Percentiles rank a stretch among this genome's conserved stretches.
Conservation (phyloP, 2,329 filamentous ascomycete genomes). For the Penicillium sp. region DNA sequence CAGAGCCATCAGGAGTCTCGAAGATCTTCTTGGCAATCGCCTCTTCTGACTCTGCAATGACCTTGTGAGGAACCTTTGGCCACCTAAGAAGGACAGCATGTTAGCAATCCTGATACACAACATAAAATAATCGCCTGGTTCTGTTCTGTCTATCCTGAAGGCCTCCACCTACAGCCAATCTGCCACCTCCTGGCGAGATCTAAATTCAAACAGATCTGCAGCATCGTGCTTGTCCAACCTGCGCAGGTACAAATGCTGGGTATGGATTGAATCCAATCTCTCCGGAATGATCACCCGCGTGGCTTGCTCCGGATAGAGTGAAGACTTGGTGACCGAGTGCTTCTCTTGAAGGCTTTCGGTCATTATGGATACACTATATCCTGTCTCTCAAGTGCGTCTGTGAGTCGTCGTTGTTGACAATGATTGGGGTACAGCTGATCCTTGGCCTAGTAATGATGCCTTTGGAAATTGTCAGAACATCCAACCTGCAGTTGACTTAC, state of each 20-base stretch:
- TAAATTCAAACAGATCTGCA: conserved; percentile 18
- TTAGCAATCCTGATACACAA: no score
- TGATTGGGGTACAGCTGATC: no score
- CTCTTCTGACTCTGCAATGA: conserved; percentile 14
- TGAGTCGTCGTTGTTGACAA: no score
- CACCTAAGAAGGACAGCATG: conserved; percentile 1
- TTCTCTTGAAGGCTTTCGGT: not conserved
- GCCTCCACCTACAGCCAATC: conserved; percentile 21
- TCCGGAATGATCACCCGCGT: conserved; percentile 12
- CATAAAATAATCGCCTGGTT: not conserved
- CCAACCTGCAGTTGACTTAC: no score
- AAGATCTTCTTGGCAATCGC: conserved; percentile 12
- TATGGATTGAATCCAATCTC: conserved; percentile 5
- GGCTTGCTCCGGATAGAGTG: conserved; percentile 11
- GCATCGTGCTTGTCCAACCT: conserved; percentile 16
- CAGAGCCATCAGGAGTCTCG: conserved; percentile 16
- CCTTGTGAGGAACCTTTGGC: conserved; percentile 9
- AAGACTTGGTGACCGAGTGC: not conserved
- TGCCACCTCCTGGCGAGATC: conserved; percentile 22
- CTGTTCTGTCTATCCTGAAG: no score
- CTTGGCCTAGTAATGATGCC: no score
- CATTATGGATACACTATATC: not conserved
- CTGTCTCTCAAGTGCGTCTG: no score
- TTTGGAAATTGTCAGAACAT: no score
- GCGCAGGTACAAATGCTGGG: conserved; percentile 17